Evolutionary conservation across 148 eudicot species (phyloP).

Genomic region (Vaccinium darrowii): DNA sequence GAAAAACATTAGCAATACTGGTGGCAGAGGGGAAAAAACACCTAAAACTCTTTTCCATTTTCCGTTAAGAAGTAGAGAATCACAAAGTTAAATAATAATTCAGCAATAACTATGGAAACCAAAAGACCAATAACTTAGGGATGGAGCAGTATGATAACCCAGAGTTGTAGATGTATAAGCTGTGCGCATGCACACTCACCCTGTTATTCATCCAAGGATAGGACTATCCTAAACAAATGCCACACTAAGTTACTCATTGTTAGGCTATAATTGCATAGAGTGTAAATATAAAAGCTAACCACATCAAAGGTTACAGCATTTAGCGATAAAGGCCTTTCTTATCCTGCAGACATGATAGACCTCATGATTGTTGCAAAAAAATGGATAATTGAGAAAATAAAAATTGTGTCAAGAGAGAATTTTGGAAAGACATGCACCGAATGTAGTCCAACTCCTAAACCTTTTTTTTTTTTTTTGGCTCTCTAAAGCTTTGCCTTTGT

Average conservation of each 20-base stretch:
- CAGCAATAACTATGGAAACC: background rate
- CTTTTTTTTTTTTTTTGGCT: background rate
- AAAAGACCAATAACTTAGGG: background rate
- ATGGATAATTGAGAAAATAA: background rate
- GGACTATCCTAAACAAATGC: background rate
- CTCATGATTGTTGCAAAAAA: background rate
- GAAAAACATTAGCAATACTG: constrained; percentile 1
- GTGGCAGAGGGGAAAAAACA: background rate
- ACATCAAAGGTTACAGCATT: background rate
- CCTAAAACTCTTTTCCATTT: background rate
- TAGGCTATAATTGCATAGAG: background rate
- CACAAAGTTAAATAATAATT: background rate
- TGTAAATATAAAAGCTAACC: background rate
- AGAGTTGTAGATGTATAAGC: background rate
- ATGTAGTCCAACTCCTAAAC: background rate
- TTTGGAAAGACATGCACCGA: background rate
- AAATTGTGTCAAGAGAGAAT: background rate
- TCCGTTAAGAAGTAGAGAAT: background rate
- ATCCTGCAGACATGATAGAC: background rate
- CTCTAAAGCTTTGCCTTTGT: background rate
- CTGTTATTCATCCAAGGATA: background rate
- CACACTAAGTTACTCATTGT: background rate
- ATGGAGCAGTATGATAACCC: background rate
- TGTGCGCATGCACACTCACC: background rate
- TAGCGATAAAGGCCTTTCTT: background rate